Percentiles rank a stretch among this genome's conserved stretches.
These are phyloP conservation scores for Friedmanniomyces endolithicus DNA, from an alignment of 495 filamentous ascomycete genomes.

Conservation along the genomic window DNA sequence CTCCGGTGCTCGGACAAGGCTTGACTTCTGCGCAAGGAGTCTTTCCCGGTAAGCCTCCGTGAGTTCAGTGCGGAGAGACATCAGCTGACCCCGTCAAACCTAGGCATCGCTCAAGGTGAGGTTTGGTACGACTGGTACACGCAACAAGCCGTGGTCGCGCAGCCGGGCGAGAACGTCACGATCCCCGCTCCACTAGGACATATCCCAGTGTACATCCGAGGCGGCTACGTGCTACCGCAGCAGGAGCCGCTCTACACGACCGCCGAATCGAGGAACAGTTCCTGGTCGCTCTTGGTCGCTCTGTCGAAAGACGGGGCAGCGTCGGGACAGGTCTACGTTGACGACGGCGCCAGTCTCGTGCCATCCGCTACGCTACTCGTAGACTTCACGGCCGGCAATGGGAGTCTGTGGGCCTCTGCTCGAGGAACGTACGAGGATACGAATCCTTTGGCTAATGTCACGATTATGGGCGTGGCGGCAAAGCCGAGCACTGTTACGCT, in stretches of 20 bases:
- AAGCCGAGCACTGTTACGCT: constrained; percentile 18
- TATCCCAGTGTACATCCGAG: constrained; percentile 27
- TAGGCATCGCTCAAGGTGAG: constrained; percentile 38
- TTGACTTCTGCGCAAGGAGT: constrained; percentile 54
- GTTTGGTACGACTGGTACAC: constrained; percentile 28
- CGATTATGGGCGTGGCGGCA: constrained; percentile 19
- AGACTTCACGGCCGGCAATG: constrained; percentile 19
- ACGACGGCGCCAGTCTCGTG: constrained; percentile 23
- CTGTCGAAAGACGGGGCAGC: constrained; percentile 17
- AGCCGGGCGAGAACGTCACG: constrained; percentile 24
- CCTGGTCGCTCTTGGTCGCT: constrained; percentile 17
- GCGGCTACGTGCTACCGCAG: constrained; percentile 58
- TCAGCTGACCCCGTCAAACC: no score
- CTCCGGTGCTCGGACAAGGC: constrained; percentile 28
- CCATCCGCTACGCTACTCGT: constrained; percentile 38
- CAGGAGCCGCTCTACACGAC: constrained; percentile 37
- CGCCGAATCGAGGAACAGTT: constrained; percentile 8
- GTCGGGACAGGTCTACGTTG: constrained; percentile 21
- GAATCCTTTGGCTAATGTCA: constrained; percentile 24
- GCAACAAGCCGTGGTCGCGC: constrained; percentile 6
- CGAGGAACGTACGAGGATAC: constrained; percentile 18
- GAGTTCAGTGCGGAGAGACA: not conserved
- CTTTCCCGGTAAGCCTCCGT: constrained; percentile 64
- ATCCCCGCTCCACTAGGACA: constrained; percentile 16
- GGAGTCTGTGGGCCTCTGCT: constrained; percentile 17